Base-by-base conservation (phyloP, 768 basidiomycete genomes). In the Roridomyces roridus region DNA sequence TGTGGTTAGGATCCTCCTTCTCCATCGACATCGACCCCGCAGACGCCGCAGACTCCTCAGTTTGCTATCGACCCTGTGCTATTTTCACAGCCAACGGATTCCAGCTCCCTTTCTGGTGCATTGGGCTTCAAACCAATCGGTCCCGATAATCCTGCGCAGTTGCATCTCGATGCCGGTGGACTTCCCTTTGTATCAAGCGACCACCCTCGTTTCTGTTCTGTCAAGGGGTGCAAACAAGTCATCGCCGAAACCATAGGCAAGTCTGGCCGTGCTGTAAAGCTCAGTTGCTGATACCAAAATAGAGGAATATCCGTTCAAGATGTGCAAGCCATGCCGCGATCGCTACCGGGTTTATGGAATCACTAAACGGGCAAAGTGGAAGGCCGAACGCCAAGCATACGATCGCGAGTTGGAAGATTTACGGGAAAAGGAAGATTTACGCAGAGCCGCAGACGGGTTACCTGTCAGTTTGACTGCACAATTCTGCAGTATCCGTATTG, bases 311-410 rank as follows among this genome's bases (percentile, higher is more conserved):
- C 65, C 67, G 26, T 79, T 67, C 67, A 78, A 75, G 56, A 80
- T 80, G 80, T 81, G 79, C 53, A 66, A 71, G 5, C 65, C 75
- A 0, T 85, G 84, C 63, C 74, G 84, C 21, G 68, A 72, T 28
- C 73, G 81, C 9, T 84, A 84, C 66, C 76, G 80, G 45, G 71
- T 65, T 29, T 85, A 85, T 51, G 83, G 83, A 0, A 80, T 69
- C 45, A 84, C 82, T 1, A 85, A 84, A 65, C 80, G 84, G 17
- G 74, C 74, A 3, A 85, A 84, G 60, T 80, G 79, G 80, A 81
- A 78, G 63, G 70, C 72, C 14, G 79, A 80, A 57, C 75, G 81
- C 28, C 72, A 72, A 52, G 71, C 72, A 14, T 76, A 74, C 14
- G 71, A 80, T n/a, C 65, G 68, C 0, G 79, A 80, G 55, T 66